Conservation (phyloP, 495 filamentous ascomycete genomes). For the Melanomma pulvis-pyrius region DNA sequence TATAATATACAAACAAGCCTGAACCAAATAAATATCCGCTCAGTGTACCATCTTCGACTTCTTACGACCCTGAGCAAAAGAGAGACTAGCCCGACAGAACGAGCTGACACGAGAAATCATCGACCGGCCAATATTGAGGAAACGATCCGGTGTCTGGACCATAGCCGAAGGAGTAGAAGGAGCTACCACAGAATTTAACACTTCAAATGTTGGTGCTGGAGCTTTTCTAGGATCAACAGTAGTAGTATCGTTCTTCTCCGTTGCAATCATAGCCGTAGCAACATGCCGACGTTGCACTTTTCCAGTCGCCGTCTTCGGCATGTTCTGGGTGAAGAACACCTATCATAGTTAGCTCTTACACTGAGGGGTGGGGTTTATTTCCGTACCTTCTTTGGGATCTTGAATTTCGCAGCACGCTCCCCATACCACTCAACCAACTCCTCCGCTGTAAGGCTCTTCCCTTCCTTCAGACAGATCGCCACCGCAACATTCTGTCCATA, state of each 20-base stretch:
- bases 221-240: neutral
- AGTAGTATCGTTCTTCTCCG: slow-evolving; percentile 33
- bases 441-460: slow-evolving; percentile 11
- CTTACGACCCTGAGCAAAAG: slow-evolving; percentile 7
- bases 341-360: slow-evolving; percentile 35
- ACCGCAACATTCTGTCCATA: slow-evolving; percentile 31
- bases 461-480: slow-evolving; percentile 15
- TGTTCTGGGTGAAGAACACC: slow-evolving; percentile 74
- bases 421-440: slow-evolving; percentile 20
- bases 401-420: slow-evolving; percentile 24
- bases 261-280: slow-evolving; percentile 72
- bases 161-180: neutral
- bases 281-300: slow-evolving; percentile 81
- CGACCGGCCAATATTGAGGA: slow-evolving; percentile 15
- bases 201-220: neutral
- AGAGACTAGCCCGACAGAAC: slow-evolving; percentile 6
- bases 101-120: slow-evolving; percentile 15
- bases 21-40: no score
- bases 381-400: slow-evolving; percentile 28
- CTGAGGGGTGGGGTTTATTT: no score
- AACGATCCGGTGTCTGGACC: neutral
- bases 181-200: neutral
- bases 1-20: no score
- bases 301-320: slow-evolving; percentile 85
- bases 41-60: slow-evolving; percentile 20